Evolutionary conservation across 805 yeast genomes (phyloP), one percentile per base, ranked within the genome.

Genomic region (Blastobotrys americana): DNA sequence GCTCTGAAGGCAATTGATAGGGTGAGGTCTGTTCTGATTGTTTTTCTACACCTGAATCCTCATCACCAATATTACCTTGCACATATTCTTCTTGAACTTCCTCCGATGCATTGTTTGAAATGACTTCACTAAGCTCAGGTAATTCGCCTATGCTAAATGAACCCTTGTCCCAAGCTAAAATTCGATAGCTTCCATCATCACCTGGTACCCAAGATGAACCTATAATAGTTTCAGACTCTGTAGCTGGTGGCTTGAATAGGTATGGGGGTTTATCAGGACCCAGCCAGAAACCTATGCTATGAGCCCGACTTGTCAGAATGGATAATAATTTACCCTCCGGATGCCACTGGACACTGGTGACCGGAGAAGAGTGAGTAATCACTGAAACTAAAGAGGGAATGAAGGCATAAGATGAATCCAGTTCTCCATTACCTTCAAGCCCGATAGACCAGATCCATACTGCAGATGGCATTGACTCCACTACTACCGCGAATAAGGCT

Each of bases 391-490:
- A 5, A 10, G 37, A 10, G 16, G 16, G 18, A 17, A 31, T 5
- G 33, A 18, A 25, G 10, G 44, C 19, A 28, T 25, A 2, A 37
- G 37, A 21, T 13, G 16, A 8, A 34, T 18, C 9, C 34, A 9
- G n/a, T n/a, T n/a, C n/a, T n/a, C n/a, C n/a, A n/a, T n/a, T n/a
- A n/a, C n/a, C n/a, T n/a, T n/a, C n/a, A n/a, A n/a, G n/a, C 9
- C 23, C 38, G 13, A 47, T 21, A 5, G 39, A 36, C 58, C 58
- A 54, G 3, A 54, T 41, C 54, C 55, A 54, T 3, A 52, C 50
- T 5, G 52, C 25, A 28, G 46, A 34, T 5, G 57, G 55, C 48
- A 38, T 40, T 4, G 54, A 42, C 5, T 37, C 36, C 5, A 39
- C 37, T 9, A 17, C 35, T 9, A 48, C 42, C 3, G 55, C 58